Base-by-base conservation (phyloP, 805 yeast genomes). In the Saccharomycopsis selenospora region DNA sequence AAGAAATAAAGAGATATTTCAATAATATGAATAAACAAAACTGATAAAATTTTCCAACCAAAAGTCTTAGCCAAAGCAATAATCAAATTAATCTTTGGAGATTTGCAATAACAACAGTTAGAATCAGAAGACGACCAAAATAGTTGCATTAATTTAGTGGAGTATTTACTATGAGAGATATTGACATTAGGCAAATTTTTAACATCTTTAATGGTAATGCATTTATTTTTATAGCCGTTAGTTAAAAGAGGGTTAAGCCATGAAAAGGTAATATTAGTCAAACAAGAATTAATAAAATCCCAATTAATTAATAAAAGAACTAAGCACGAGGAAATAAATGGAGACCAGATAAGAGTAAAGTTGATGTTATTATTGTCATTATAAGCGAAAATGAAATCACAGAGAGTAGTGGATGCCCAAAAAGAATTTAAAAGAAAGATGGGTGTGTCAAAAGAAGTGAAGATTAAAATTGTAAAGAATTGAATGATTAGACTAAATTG, bases 201-300 rank as follows among this genome's bases (percentile, higher is more conserved):
- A 43, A 71, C 68, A 10, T 66, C 64, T 24, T 70, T 68, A 28
- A 65, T 66, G 4, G 62, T 59, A 3, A 74, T 58, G 38, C 68
- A 65, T 43, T 69, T 69, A 30, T 66, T 63, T 13, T 57, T 54
- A 42, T 66, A 70, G 0, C 76, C 68, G 45, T 67, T 66, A 8
- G 57, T 52, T 18, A 74, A 69, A 43, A 74, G 54, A 3, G 65
- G 62, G 52, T 72, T 73, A 73, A 74, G 69, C 78, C 78, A 74
- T 14, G 69, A 67, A 50, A 70, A 74, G 0, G 77, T 69, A 18
- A 71, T 54, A 27, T 62, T 58, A n/a, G 71, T 67, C 33, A 70
- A 56, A 14, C n/a, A n/a, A n/a, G n/a, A n/a, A n/a, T n/a, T n/a
- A n/a, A n/a, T n/a, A n/a, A n/a, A n/a, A n/a, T n/a, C n/a, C n/a